These are phyloP conservation scores for Malus hybrid DNA, from an alignment of 331 rosid genomes.

Conservation along the genomic window DNA sequence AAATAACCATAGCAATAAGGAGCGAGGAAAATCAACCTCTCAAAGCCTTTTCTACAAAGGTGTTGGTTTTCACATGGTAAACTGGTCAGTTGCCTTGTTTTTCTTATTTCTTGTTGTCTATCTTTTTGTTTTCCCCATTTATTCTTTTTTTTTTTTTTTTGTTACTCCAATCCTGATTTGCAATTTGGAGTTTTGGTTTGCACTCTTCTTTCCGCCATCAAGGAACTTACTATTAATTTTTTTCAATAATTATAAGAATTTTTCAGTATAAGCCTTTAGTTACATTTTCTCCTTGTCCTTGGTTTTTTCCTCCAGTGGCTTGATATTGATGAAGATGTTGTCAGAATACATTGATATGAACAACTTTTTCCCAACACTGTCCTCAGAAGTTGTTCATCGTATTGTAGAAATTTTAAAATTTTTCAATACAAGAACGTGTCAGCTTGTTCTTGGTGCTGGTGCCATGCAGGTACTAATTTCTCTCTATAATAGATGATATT, in stretches of 20 bases:
- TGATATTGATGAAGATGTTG: slow-evolving; percentile 92
- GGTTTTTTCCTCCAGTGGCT: slow-evolving; percentile 56
- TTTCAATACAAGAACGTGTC: slow-evolving; percentile 97
- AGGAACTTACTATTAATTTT: neutral
- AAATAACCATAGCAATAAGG: slow-evolving; percentile 51
- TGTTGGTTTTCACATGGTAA: slow-evolving; percentile 94
- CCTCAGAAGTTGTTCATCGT: slow-evolving; percentile 94
- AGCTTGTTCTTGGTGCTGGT: slow-evolving; percentile 98
- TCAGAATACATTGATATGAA: slow-evolving; percentile 92
- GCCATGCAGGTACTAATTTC: slow-evolving; percentile 88
- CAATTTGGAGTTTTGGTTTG: neutral
- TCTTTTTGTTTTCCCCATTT: neutral
- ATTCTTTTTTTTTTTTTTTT: neutral
- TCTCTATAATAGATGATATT: neutral
- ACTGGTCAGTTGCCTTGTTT: slow-evolving; percentile 78
- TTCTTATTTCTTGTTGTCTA: neutral
- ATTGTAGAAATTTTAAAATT: slow-evolving; percentile 81
- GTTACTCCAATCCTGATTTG: neutral
- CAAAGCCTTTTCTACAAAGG: slow-evolving; percentile 63
- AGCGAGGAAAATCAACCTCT: slow-evolving; percentile 65
- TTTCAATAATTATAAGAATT: neutral
- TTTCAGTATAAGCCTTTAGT: neutral
- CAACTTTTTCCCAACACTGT: slow-evolving; percentile 63
- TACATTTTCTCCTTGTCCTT: slow-evolving; percentile 4
- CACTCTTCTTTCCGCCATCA: neutral